These are phyloP conservation scores for Penicillium psychrosexuale DNA, from an alignment of 2,329 filamentous ascomycete species.

Conservation along the genomic window DNA sequence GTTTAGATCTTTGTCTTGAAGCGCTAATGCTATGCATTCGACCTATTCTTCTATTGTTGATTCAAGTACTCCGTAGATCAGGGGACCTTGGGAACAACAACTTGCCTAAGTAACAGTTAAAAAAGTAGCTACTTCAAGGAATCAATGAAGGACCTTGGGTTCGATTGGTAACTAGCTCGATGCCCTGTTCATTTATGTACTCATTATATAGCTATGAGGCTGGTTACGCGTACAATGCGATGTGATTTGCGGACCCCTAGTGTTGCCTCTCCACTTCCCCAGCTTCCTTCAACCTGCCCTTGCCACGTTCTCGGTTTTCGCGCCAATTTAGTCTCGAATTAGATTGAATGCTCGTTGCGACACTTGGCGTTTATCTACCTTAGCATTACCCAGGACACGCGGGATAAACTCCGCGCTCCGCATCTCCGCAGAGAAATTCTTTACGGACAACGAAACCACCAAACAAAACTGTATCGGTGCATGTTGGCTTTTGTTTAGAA, in stretches of 20 bases:
- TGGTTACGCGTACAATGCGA: constrained; percentile 1
- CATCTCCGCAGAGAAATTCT: constrained; percentile 5
- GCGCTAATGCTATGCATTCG: constrained; percentile 16
- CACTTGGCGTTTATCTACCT: neutral
- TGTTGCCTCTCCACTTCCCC: constrained; percentile 5
- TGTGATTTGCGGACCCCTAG: constrained; percentile 5
- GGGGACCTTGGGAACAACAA: neutral
- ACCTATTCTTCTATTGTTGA: neutral
- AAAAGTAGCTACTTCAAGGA: neutral
- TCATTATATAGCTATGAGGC: neutral
- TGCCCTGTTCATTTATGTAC: neutral
- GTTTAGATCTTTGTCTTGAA: constrained; percentile 11
- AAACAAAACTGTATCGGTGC: neutral
- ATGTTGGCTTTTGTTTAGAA: neutral
- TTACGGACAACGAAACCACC: constrained; percentile 1
- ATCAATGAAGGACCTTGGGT: no score
- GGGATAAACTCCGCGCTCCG: constrained; percentile 6
- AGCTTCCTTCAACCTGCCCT: neutral
- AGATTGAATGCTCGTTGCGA: neutral
- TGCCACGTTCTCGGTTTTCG: constrained; percentile 3
- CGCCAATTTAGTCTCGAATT: neutral
- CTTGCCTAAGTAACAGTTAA: neutral
- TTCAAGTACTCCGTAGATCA: neutral
- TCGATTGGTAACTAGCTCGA: neutral
- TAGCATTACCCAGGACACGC: neutral